phyloP scores from a whole-genome alignment of 2,329 filamentous ascomycete genomes.

The Monosporascus sp. region DNA sequence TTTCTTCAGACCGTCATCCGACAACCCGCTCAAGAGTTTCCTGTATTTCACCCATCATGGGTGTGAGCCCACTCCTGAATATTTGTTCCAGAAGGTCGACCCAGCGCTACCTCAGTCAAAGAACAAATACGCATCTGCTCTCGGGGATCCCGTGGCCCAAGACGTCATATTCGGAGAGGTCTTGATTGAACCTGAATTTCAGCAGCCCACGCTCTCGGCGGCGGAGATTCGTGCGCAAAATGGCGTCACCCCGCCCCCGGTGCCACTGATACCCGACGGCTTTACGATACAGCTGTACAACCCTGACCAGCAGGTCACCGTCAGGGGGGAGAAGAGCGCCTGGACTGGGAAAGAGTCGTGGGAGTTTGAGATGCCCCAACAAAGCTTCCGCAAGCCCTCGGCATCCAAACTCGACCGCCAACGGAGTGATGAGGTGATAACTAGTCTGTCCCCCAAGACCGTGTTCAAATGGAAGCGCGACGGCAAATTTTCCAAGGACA shows the following conservation, averaged over 20 bases:
- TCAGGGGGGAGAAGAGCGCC: conserved; percentile 66
- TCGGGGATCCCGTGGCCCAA: conserved; percentile 75
- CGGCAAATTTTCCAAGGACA: conserved; percentile 76
- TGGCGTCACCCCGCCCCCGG: conserved; percentile 57
- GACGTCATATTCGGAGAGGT: conserved; percentile 86
- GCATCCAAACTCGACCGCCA: conserved; percentile 71
- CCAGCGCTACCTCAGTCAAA: conserved; percentile 62
- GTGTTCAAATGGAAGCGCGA: conserved; percentile 88
- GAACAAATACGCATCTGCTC: conserved; percentile 80
- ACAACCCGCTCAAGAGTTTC: conserved; percentile 50
- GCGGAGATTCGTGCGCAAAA: conserved; percentile 73
- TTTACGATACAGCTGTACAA: conserved; percentile 92
- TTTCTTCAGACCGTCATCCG: conserved; percentile 45
- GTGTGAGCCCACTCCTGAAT: conserved; percentile 72
- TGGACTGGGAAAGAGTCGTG: conserved; percentile 79
- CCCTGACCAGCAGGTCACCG: conserved; percentile 73
- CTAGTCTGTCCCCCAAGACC: conserved; percentile 63
- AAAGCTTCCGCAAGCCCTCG: conserved; percentile 76
- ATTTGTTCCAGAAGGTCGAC: conserved; percentile 72
- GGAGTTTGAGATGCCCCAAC: conserved; percentile 89
- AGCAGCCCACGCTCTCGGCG: conserved; percentile 72
- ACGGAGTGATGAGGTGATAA: conserved; percentile 49
- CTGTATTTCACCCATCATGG: conserved; percentile 65
- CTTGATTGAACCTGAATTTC: conserved; percentile 77
- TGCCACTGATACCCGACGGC: conserved; percentile 68